Base-by-base conservation (phyloP, 2,329 filamentous ascomycete species). In the Epichloe hybrida region DNA sequence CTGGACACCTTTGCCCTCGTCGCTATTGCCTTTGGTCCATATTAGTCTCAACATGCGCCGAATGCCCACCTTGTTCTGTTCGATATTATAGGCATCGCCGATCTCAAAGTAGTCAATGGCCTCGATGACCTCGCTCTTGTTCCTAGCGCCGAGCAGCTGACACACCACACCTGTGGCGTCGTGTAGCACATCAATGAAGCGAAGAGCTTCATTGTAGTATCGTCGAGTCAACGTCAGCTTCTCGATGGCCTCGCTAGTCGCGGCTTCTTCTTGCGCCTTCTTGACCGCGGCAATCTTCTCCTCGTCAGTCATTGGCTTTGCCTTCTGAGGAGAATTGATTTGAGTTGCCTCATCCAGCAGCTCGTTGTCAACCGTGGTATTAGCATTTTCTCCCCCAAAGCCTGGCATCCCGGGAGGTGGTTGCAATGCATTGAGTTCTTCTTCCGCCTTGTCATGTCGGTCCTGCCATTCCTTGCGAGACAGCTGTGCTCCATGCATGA, bases 11-110 rank as follows among this genome's bases (percentile, higher is more conserved):
- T 97, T 98, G 60, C 94, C 93, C 73, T 98, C 94, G 61, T 98
- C 93, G 60, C 89, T 97, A 69, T 97, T 98, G 59, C 93, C 91
- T 70, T 98, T 98, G 56, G 93, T 98, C 93, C 93, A 98, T 66
- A 98, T 98, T 17, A 98, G 75, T 49, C 91, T 84, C 55, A 98
- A 76, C 93, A 98, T 98, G 52, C 89, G 84, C 53, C 91, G 81
- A 61, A 98, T 97, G 52, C 94, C 93, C 39, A 84, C 71, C 66
- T 95, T 90, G 62, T 94, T 89, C 58, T 93, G 88, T 65, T 96
- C 87, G 52, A 98, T 84, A 66, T 94, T 93, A 75, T 97, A 97
- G 5, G 90, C 91, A 65, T 98, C 90, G 43, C 93, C 85, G 43
- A 95, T 81, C 58, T 94, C 89, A 58, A 98, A 95, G 69, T 94